Conservation (phyloP, 441 rosid species). For the Metrosideros polymorpha region DNA sequence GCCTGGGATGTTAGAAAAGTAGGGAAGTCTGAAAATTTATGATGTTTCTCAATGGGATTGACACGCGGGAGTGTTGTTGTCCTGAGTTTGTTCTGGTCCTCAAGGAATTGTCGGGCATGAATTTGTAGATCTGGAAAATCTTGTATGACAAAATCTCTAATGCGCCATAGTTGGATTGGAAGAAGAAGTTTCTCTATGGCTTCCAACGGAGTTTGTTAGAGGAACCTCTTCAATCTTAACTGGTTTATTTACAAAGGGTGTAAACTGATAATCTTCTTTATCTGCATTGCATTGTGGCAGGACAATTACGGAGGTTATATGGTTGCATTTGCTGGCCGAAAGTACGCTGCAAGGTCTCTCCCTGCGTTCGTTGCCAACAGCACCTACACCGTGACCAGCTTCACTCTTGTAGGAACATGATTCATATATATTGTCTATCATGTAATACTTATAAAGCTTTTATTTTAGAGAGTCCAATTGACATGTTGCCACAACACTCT, state of each 20-base stretch:
- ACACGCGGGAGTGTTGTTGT: not conserved
- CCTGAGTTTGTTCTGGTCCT: not conserved
- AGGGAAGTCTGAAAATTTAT: not conserved
- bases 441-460: not conserved
- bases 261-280: not conserved
- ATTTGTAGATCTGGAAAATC: not conserved
- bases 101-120: not conserved
- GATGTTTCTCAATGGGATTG: not conserved
- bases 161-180: not conserved
- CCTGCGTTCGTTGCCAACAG: slow-evolving; percentile 13
- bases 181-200: not conserved
- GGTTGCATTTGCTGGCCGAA: slow-evolving; percentile 15
- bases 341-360: slow-evolving; percentile 14
- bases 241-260: not conserved
- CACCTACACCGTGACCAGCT: slow-evolving; percentile 16
- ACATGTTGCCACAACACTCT: slow-evolving; percentile 2
- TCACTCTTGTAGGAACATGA: slow-evolving; percentile 8
- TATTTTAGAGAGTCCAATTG: not conserved
- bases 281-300: not conserved
- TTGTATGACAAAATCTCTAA: not conserved
- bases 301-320: slow-evolving; percentile 11
- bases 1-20: not conserved
- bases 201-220: not conserved
- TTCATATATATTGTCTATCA: not conserved
- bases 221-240: not conserved